Percentiles rank a stretch among this genome's conserved stretches.
These are phyloP conservation scores for Aspergillus ochraceoroseus DNA, from an alignment of 2,329 filamentous ascomycete species.

Conservation along the genomic window DNA sequence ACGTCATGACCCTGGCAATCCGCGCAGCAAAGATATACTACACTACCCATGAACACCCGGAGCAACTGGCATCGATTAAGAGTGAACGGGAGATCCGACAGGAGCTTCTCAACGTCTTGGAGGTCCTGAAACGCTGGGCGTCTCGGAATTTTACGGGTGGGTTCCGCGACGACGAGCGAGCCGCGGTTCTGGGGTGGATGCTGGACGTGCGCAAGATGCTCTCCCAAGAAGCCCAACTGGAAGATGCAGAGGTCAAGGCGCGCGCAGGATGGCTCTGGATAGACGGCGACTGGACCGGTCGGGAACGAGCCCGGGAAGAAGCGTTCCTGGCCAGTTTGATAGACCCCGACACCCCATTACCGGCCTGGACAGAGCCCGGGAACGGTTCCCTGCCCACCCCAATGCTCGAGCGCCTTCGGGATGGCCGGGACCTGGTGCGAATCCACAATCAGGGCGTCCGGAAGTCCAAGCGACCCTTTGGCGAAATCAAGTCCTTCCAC, in stretches of 20 bases:
- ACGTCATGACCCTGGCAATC: slow-evolving; percentile 92
- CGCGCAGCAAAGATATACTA: slow-evolving; percentile 95
- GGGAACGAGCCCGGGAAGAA: slow-evolving; percentile 71
- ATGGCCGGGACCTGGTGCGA: slow-evolving; percentile 73
- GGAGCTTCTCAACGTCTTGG: slow-evolving; percentile 79
- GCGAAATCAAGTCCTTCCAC: slow-evolving; percentile 82
- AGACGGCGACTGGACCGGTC: slow-evolving; percentile 67
- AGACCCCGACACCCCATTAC: slow-evolving; percentile 54
- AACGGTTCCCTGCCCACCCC: slow-evolving; percentile 50
- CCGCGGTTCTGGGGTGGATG: slow-evolving; percentile 74
- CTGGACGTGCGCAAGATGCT: slow-evolving; percentile 71
- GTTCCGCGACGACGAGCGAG: slow-evolving; percentile 70
- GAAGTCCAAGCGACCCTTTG: slow-evolving; percentile 80
- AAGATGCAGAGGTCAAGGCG: slow-evolving; percentile 67
- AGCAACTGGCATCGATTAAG: slow-evolving; percentile 79
- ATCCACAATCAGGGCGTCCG: slow-evolving; percentile 86
- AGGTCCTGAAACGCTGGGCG: slow-evolving; percentile 87
- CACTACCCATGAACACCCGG: slow-evolving; percentile 81
- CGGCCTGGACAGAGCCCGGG: slow-evolving; percentile 61
- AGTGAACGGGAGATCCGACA: slow-evolving; percentile 78
- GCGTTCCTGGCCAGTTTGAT: slow-evolving; percentile 74
- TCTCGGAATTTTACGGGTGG: slow-evolving; percentile 80
- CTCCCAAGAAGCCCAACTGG: slow-evolving; percentile 68
- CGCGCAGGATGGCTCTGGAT: slow-evolving; percentile 76
- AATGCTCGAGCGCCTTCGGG: slow-evolving; percentile 69